These are phyloP conservation scores for Penicillium herquei DNA, from an alignment of 495 filamentous ascomycete genomes.

Conservation along the genomic window DNA sequence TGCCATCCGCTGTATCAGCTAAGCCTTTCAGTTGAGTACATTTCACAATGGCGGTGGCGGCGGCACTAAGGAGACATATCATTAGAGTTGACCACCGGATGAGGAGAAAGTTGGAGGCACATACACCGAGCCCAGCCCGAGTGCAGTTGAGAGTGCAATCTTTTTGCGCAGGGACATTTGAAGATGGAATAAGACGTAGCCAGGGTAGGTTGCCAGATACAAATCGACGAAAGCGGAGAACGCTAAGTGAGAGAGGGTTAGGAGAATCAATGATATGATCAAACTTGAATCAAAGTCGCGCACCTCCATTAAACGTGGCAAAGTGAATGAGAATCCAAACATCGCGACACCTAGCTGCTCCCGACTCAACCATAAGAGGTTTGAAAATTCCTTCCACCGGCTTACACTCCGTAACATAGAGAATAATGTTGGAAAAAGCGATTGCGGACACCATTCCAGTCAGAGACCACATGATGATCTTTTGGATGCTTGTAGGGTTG, in stretches of 20 bases:
- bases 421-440: slow-evolving; percentile 22
- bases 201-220: slow-evolving; percentile 35
- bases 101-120: too few species aligned
- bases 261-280: too few species aligned
- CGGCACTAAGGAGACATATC: too few species aligned
- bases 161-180: slow-evolving; percentile 42
- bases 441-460: slow-evolving; percentile 12
- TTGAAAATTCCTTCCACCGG: too few species aligned
- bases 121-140: slow-evolving; percentile 37
- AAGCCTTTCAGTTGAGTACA: slow-evolving; percentile 35
- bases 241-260: too few species aligned
- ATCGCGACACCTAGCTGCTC: slow-evolving; percentile 28
- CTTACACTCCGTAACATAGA: slow-evolving; percentile 28
- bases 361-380: too few species aligned
- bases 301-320: slow-evolving; percentile 39
- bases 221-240: slow-evolving; percentile 38
- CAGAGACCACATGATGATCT: slow-evolving; percentile 19
- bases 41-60: slow-evolving; percentile 36
- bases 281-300: slow-evolving; percentile 1
- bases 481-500: slow-evolving; percentile 20
- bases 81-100: too few species aligned
- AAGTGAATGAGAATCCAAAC: slow-evolving; percentile 34
- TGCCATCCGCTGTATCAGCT: slow-evolving; percentile 33
- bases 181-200: slow-evolving; percentile 28
- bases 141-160: slow-evolving; percentile 31